Evolutionary conservation across 371 early-diverging fungal genomes (phyloP), one percentile per base, ranked within the genome.

Genomic region (Circinella umbellata): DNA sequence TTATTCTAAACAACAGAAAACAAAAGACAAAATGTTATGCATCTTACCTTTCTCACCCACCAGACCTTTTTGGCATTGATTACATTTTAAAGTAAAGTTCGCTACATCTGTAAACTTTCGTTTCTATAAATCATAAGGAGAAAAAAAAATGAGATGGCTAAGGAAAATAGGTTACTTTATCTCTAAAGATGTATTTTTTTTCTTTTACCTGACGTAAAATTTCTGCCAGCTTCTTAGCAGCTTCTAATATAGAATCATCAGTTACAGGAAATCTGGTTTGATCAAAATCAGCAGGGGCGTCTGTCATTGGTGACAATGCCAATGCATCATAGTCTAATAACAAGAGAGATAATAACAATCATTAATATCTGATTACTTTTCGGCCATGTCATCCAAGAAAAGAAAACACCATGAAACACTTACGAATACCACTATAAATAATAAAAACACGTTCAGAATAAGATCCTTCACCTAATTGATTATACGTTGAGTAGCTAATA

Each of bases 401-500:
- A 27, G n/a, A 27, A 27, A 27, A 27, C 27, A 27, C 2, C n/a
- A 51, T 51, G n/a, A 46, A 35, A 6, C 4, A 78, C 85, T 78
- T 86, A 87, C 89, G 89, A 47, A 89, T 89, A 4, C 89, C 89
- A 42, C 84, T 87, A 63, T 89, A 89, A 49, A 89, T 77, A 60
- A 89, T 72, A 8, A 89, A 61, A 1, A 81, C 83, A 20, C 85
- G 75, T 46, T 86, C 85, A 36, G 64, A 67, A 61, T 80, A 85
- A 9, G 70, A 63, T 15, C 86, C 87, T 69, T 87, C 88, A 11
- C 88, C 88, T 87, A 57, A 27, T 27, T 1, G 7, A 57, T 34
- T 57, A 34, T 57, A 13, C 54, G 1, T 27, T 27, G 27, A 27
- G 2, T 27, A 27, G 27, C 27, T 27, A 27, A 27, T 27, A 27